Percentiles rank a stretch among this genome's conserved stretches.
phyloP scores from a whole-genome alignment of 345 rosid genomes.

The Rhizophora apiculata region DNA sequence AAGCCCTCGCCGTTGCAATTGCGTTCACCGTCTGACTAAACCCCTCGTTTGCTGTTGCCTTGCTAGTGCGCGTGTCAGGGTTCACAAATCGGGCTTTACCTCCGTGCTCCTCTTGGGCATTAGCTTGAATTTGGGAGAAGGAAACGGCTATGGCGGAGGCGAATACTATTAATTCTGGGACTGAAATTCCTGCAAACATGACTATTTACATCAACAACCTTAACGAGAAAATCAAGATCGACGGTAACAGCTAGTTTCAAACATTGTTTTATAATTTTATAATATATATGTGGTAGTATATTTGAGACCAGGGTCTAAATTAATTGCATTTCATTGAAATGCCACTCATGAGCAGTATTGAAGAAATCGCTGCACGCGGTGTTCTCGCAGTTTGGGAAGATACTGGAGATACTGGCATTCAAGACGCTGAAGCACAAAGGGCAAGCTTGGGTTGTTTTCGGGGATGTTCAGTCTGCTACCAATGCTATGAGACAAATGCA shows the following conservation, averaged over 20 bases:
- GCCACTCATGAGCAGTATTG: constrained; percentile 44
- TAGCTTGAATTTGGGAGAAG: neutral
- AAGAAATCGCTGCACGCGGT: constrained; percentile 89
- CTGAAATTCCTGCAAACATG: constrained; percentile 59
- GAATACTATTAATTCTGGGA: constrained; percentile 23
- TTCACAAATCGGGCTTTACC: too few species aligned
- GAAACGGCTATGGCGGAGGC: constrained; percentile 12
- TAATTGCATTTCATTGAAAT: too few species aligned
- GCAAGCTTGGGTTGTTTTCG: constrained; percentile 97
- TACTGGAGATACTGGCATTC: constrained; percentile 83
- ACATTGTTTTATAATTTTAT: neutral
- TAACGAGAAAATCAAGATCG: constrained; percentile 93
- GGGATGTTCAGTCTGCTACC: constrained; percentile 67
- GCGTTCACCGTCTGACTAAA: too few species aligned
- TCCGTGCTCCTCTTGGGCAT: too few species aligned
- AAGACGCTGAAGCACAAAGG: constrained; percentile 98
- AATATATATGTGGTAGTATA: neutral
- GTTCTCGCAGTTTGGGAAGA: constrained; percentile 91
- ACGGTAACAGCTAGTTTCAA: constrained; percentile 38
- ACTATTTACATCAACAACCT: constrained; percentile 95
- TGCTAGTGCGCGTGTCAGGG: too few species aligned
- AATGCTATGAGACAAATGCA: constrained; percentile 84
- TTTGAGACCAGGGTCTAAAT: neutral
- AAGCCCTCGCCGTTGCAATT: too few species aligned
- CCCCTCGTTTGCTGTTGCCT: too few species aligned